Base-by-base conservation (phyloP, 2,329 filamentous ascomycete genomes). In the Orbilia blumenaviensis region DNA sequence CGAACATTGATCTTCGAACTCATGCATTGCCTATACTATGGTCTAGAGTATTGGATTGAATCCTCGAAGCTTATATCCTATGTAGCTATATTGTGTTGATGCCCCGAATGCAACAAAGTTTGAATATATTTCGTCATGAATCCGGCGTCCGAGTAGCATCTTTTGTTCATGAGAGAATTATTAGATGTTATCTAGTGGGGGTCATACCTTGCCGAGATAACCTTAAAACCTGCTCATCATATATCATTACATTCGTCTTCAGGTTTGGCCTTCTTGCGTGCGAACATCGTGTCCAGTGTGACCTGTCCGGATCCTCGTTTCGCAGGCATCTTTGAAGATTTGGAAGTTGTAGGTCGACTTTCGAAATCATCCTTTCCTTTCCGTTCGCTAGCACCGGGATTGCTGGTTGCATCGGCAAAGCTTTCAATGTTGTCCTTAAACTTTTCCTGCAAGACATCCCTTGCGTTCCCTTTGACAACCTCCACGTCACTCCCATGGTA, bases 401-500 rank as follows among this genome's bases (percentile, higher is more conserved):
- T 29, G 12, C 16, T 16, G 25, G 18, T 16, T 7, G 16, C 36
- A 38, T 29, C 23, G 7, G 16, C 8, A 21, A 25, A 10, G 8
- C 25, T 36, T 34, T 64, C 46, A 25, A 64, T 58, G 23, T 71
- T 12, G 23, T 58, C 23, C 1, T 58, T 18, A 23, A 63, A 38
- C 16, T 14, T 34, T 38, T 38, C 58, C 12, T 56, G 63, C 34
- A 88, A 12, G 81, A 71, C 58, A 0, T 7, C 25, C 1, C 52
- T 29, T 3, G 58, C 66, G 1, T 60, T 87, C 3, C 90, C 91
- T 78, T 91, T 86, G 54, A 88, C 80, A 1, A 91, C 89, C 78
- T 83, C 85, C 5, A 85, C 81, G 80, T 91, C 86, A 77, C 90
- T 85, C 0, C 91, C 91, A 79, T 90, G 86, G 23, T 93, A 80